phyloP scores from a whole-genome alignment of 2,329 filamentous ascomycete genomes.

The Scytalidium lignicola region DNA sequence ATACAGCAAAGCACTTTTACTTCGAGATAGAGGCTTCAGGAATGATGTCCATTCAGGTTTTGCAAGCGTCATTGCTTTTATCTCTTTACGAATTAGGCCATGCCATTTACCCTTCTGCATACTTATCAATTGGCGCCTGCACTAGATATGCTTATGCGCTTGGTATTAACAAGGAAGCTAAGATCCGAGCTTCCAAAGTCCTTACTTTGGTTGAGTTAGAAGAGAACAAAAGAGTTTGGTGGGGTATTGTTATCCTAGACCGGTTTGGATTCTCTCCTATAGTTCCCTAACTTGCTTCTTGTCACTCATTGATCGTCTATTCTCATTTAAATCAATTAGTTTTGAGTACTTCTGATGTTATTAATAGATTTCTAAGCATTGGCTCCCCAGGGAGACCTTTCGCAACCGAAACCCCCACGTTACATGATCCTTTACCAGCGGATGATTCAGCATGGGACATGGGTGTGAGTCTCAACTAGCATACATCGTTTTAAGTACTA shows the following conservation, averaged over 20 bases:
- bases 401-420: constrained; percentile 1
- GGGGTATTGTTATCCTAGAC: constrained; percentile 2
- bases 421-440: constrained; percentile 1
- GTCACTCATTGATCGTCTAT: too few species aligned
- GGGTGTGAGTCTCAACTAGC: constrained; percentile 4
- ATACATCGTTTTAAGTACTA: not conserved
- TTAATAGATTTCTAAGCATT: constrained; percentile 6
- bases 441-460: constrained; percentile 4
- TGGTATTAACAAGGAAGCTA: constrained; percentile 4
- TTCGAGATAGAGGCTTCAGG: constrained; percentile 21
- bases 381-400: constrained; percentile 1
- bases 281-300: not conserved
- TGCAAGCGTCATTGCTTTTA: constrained; percentile 29
- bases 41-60: constrained; percentile 19
- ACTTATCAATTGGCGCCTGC: constrained; percentile 17
- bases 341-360: not conserved
- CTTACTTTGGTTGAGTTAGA: constrained; percentile 3
- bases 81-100: constrained; percentile 29
- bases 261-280: not conserved
- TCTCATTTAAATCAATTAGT: not conserved
- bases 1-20: constrained; percentile 23
- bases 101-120: constrained; percentile 32
- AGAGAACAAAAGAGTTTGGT: constrained; percentile 3
- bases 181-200: not conserved
- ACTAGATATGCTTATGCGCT: constrained; percentile 5